Conservation (phyloP, 345 rosid species). For the Rhodomyrtus tomentosa region DNA sequence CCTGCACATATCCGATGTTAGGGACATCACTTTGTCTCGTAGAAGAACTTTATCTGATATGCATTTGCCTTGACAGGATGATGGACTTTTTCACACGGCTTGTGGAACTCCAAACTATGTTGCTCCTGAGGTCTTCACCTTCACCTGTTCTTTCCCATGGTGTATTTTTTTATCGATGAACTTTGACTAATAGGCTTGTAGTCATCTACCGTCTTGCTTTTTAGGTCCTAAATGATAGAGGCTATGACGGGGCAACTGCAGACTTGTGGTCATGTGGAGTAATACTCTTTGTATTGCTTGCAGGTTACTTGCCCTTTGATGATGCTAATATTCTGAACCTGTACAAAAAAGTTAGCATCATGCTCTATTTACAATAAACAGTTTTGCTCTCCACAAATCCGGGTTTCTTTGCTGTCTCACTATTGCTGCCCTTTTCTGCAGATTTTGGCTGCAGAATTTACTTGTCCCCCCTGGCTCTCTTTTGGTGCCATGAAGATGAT, state of each 20-base stretch:
- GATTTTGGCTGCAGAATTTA: slow-evolving; percentile 86
- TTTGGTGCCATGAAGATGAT: slow-evolving; percentile 69
- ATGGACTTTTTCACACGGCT: slow-evolving; percentile 90
- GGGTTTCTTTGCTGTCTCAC: slow-evolving; percentile 1
- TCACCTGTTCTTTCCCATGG: background rate
- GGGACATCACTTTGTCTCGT: background rate
- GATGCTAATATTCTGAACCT: slow-evolving; percentile 88
- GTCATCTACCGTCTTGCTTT: slow-evolving; percentile 3
- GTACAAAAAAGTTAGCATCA: slow-evolving; percentile 77
- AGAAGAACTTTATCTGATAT: background rate
- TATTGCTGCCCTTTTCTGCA: slow-evolving; percentile 9
- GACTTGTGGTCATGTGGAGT: slow-evolving; percentile 99
- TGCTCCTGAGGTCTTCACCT: slow-evolving; percentile 73
- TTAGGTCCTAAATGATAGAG: slow-evolving; percentile 93
- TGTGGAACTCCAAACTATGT: slow-evolving; percentile 99
- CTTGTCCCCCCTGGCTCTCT: slow-evolving; percentile 93
- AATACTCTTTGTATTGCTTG: slow-evolving; percentile 90
- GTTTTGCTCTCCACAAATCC: background rate
- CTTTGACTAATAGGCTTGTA: background rate
- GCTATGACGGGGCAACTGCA: slow-evolving; percentile 96
- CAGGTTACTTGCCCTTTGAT: slow-evolving; percentile 98
- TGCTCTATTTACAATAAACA: slow-evolving; percentile 3
- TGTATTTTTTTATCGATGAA: background rate
- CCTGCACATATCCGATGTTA: background rate
- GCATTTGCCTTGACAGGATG: slow-evolving; percentile 42